A percentile compares a stretch with the other conserved stretches of the same genome.
Conservation (phyloP, 495 filamentous ascomycete genomes). For the Echria macrotheca region DNA sequence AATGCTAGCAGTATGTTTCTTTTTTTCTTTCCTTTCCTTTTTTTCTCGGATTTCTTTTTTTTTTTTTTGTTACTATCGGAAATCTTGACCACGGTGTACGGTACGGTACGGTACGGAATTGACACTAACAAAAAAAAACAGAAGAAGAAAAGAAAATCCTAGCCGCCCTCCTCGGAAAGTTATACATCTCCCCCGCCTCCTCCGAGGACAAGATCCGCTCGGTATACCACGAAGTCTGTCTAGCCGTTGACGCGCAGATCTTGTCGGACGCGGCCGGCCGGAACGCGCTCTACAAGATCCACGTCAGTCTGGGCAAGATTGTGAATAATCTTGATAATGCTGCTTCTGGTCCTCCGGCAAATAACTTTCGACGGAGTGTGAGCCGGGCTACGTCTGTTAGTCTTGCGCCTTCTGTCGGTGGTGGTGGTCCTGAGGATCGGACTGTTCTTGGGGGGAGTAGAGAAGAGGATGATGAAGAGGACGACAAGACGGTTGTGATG, state of each 20-base stretch:
- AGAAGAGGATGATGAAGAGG: too few species aligned
- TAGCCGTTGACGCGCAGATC: slow-evolving; percentile 65
- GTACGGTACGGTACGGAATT: too few species aligned
- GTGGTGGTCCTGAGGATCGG: too few species aligned
- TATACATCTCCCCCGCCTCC: slow-evolving; percentile 64
- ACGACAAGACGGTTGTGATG: slow-evolving; percentile 17
- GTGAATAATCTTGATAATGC: slow-evolving; percentile 48
- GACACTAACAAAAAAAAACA: too few species aligned
- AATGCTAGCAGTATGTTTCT: slow-evolving; percentile 56
- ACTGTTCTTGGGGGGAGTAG: too few species aligned
- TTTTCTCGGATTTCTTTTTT: too few species aligned
- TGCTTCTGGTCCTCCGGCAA: slow-evolving; percentile 17
- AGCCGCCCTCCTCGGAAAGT: slow-evolving; percentile 71
- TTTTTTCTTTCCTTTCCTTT: slow-evolving; percentile 26
- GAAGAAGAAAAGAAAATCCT: slow-evolving; percentile 84
- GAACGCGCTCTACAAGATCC: slow-evolving; percentile 75
- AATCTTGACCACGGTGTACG: too few species aligned
- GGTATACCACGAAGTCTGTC: slow-evolving; percentile 51
- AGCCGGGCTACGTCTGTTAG: slow-evolving; percentile 30
- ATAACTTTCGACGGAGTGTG: slow-evolving; percentile 29
- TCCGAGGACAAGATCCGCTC: slow-evolving; percentile 43
- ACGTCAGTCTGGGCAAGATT: slow-evolving; percentile 59
- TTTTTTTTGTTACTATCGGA: too few species aligned
- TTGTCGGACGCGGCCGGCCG: slow-evolving; percentile 64
- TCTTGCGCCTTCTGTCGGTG: too few species aligned